These are phyloP conservation scores for Rhynchospora pubera DNA, from an alignment of 176 grass and related monocot genomes.

Conservation along the genomic window DNA sequence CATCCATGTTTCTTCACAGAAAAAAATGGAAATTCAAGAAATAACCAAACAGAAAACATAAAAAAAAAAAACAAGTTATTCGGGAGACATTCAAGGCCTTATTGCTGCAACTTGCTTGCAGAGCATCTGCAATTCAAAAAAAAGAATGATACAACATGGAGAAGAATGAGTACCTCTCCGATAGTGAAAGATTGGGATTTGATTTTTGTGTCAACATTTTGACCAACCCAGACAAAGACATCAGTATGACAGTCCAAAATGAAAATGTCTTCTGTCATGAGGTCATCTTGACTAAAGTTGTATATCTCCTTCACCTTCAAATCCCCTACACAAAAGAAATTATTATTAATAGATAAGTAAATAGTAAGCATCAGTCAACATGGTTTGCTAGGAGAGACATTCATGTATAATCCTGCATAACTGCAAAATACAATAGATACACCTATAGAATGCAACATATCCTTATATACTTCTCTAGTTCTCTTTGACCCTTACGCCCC, in stretches of 20 bases:
- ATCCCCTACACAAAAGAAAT: slow-evolving; percentile 12
- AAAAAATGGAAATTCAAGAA: background rate
- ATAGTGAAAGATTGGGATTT: slow-evolving; percentile 67
- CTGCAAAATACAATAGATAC: background rate
- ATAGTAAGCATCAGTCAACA: background rate
- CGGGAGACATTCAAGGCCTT: background rate
- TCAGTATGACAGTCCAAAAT: slow-evolving; percentile 64
- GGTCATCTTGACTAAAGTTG: slow-evolving; percentile 86
- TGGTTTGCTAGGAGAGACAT: background rate
- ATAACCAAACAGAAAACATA: background rate
- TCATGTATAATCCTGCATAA: background rate
- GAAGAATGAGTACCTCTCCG: slow-evolving; percentile 47
- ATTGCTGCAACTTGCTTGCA: background rate
- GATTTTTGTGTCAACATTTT: slow-evolving; percentile 66
- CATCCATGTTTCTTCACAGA: background rate
- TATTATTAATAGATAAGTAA: background rate
- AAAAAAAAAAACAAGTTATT: background rate
- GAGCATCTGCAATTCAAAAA: slow-evolving; percentile 9
- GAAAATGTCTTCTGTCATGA: slow-evolving; percentile 93
- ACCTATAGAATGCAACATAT: background rate
- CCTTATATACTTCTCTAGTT: background rate
- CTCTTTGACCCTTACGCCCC: background rate
- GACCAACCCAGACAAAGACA: slow-evolving; percentile 82
- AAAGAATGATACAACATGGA: background rate
- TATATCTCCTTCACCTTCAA: slow-evolving; percentile 74